Evolutionary conservation across 495 filamentous ascomycete species (phyloP).

Genomic region (Endocarpon pusillum): DNA sequence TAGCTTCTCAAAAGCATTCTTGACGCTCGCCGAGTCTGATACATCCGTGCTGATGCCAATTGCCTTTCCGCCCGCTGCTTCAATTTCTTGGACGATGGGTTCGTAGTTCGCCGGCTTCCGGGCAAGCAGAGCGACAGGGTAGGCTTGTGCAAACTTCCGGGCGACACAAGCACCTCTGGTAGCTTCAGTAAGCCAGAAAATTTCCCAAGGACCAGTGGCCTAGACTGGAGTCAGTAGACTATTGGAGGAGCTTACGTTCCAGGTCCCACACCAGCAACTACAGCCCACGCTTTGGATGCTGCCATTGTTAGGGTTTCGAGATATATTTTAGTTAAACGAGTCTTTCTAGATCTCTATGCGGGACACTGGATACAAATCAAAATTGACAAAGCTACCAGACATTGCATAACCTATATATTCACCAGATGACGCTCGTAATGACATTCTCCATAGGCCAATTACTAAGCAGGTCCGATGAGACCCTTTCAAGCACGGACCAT

Average conservation of each 20-base stretch:
- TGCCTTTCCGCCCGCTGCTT: slow-evolving; percentile 40
- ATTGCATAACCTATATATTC: too few species aligned
- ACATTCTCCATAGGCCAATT: too few species aligned
- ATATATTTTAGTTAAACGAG: too few species aligned
- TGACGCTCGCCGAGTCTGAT: slow-evolving; percentile 31
- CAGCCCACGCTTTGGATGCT: slow-evolving; percentile 14
- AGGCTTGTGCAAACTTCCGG: slow-evolving; percentile 39
- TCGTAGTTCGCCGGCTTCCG: slow-evolving; percentile 39
- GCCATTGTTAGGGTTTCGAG: not conserved
- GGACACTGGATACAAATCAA: too few species aligned
- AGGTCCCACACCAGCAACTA: slow-evolving; percentile 44
- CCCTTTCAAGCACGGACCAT: too few species aligned
- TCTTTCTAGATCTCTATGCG: too few species aligned
- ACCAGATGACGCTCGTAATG: too few species aligned
- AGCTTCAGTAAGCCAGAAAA: not conserved
- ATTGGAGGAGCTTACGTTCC: slow-evolving; percentile 28
- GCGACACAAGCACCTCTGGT: slow-evolving; percentile 23
- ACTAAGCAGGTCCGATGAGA: too few species aligned
- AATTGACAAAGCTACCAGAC: too few species aligned
- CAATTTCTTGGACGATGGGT: slow-evolving; percentile 43
- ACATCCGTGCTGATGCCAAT: slow-evolving; percentile 48
- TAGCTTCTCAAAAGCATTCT: slow-evolving; percentile 38
- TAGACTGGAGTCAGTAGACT: not conserved
- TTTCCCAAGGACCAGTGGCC: not conserved
- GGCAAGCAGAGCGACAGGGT: slow-evolving; percentile 51